A percentile compares a stretch with the other conserved stretches of the same genome.
phyloP scores from a whole-genome alignment of 441 rosid species.

The Erodium moschatum region DNA sequence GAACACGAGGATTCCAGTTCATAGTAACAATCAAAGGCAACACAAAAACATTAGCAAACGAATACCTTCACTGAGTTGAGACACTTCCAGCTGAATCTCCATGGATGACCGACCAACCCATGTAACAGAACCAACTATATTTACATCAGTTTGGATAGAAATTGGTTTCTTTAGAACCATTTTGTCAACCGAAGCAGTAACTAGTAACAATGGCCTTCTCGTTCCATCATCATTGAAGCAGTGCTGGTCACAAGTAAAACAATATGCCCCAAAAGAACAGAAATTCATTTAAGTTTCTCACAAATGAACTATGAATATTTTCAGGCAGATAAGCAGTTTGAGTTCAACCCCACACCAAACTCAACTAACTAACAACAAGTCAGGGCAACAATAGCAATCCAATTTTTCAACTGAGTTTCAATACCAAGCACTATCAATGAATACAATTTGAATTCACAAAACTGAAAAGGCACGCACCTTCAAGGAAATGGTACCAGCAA shows the following conservation, averaged over 20 bases:
- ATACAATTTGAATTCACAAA: too few relatives aligned
- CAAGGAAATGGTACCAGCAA: conserved; percentile 81
- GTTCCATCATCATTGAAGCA: conserved; percentile 62
- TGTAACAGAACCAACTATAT: conserved; percentile 59
- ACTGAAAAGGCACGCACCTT: conserved; percentile 56
- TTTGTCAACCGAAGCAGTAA: conserved; percentile 78
- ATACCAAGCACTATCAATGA: background rate
- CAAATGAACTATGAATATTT: background rate
- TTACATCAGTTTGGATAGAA: conserved; percentile 52
- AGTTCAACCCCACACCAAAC: background rate
- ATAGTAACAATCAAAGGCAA: background rate
- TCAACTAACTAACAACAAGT: background rate
- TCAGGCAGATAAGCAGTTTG: background rate
- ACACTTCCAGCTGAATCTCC: conserved; percentile 71
- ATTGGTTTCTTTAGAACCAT: conserved; percentile 68
- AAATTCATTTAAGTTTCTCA: background rate
- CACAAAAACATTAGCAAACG: background rate
- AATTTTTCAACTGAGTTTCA: background rate
- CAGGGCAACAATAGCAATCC: background rate
- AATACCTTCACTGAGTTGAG: conserved; percentile 47
- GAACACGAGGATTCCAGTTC: background rate
- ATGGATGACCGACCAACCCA: conserved; percentile 90
- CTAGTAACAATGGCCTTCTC: conserved; percentile 65
- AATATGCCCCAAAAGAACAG: conserved; percentile 9
- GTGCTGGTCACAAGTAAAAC: conserved; percentile 39